Percentiles rank a stretch among this genome's conserved stretches.
phyloP scores from a whole-genome alignment of 768 basidiomycete species.

The Asterophora lycoperdoides region DNA sequence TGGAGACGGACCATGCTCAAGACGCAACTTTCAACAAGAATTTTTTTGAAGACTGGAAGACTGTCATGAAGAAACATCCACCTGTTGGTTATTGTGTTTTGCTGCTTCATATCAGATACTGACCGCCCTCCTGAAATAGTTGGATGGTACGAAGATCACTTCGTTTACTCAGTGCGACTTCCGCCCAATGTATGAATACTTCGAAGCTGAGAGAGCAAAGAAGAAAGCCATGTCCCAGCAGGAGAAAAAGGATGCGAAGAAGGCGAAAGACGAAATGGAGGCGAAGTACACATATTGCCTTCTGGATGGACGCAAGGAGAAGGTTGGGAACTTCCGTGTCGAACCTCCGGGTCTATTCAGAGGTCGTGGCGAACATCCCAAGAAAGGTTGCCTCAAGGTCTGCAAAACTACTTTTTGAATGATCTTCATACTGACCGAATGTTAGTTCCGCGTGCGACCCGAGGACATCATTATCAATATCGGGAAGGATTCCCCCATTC shows the following conservation, averaged over 20 bases:
- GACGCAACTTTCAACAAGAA: constrained; percentile 89
- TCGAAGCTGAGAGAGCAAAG: constrained; percentile 88
- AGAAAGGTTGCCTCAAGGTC: constrained; percentile 94
- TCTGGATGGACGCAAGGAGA: constrained; percentile 97
- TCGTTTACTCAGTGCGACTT: constrained; percentile 87
- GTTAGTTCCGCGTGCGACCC: constrained; percentile 79
- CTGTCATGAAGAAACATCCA: constrained; percentile 72
- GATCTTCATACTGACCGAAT: constrained; percentile 1
- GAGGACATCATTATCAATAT: constrained; percentile 98
- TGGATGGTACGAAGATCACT: constrained; percentile 69
- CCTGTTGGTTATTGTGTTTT: constrained; percentile 52
- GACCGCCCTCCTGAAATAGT: constrained; percentile 34
- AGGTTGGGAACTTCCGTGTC: constrained; percentile 95
- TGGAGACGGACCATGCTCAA: constrained; percentile 89
- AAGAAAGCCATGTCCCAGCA: constrained; percentile 81
- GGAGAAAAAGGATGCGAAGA: constrained; percentile 91
- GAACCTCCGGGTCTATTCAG: constrained; percentile 99
- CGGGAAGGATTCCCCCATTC: constrained; percentile 66
- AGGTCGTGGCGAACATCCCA: constrained; percentile 97
- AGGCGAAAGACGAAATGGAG: constrained; percentile 78
- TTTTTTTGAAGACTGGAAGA: constrained; percentile 90
- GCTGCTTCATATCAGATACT: not conserved
- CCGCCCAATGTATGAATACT: constrained; percentile 88
- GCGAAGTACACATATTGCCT: constrained; percentile 79
- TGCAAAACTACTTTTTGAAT: constrained; percentile 14